Evolutionary conservation across 2,329 filamentous ascomycete species (phyloP), one percentile per base, ranked within the genome.

Genomic region (Sarocladium brachiariae): DNA sequence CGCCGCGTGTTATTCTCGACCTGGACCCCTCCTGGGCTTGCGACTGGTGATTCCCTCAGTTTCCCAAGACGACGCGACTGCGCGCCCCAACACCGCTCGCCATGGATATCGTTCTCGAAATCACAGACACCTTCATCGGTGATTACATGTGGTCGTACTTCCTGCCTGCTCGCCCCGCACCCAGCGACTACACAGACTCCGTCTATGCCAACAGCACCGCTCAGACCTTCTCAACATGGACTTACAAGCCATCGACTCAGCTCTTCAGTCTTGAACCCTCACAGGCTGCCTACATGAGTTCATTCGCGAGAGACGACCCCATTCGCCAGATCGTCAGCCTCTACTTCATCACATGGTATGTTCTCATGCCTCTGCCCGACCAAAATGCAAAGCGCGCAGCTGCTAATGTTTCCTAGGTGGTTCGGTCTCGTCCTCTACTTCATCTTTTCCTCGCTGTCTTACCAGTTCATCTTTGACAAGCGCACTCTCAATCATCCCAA

Each of bases 91-190:
- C 18, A 35, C 21, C 27, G 46, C 21, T 18, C 72, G 74, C 65
- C 68, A 96, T 97, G 92, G 92, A 97, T 76, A 82, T 96, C 70
- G 82, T 93, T 41, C 85, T 96, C 57, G 91, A 96, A 70, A 61
- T 91, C 53, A 78, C 81, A 69, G 92, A 97, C 70, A 88, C 84
- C 60, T 89, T 86, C 62, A 61, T 91, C 56, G 86, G 86, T 68
- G 92, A 97, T 71, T 80, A 84, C 58, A 59, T 87, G 52, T 96
- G 95, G 65, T 84, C 90, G 47, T 75, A 71, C 31, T 58, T 86
- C 5, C 72, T 87, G n/a, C 90, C 91, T 7, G 72, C 73, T 41
- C 73, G 70, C 25, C 69, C 74, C 11, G 72, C 74, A 24, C 75
- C 74, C 16, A 78, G 77, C 61, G 75, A 78, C 63, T 71, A 72